Conservation (phyloP, 441 rosid species). For the Brassica balearica region DNA sequence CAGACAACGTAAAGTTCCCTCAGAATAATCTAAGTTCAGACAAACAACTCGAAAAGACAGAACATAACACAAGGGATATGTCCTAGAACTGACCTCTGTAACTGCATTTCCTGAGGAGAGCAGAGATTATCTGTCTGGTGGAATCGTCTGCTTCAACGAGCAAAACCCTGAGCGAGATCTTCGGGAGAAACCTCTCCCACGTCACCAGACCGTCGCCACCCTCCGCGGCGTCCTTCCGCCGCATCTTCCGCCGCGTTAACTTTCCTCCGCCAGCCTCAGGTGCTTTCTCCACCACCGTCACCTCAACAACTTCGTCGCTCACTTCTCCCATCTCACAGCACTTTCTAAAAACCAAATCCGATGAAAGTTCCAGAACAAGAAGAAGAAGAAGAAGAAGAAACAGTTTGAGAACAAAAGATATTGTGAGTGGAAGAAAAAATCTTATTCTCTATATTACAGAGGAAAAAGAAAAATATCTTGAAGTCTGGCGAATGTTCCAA, state of each 20-base stretch:
- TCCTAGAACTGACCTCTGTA: constrained; percentile 64
- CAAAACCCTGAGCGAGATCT: constrained; percentile 71
- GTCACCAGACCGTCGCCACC: constrained; percentile 49
- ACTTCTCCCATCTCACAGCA: constrained; percentile 41
- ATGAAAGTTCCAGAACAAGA: constrained; percentile 9
- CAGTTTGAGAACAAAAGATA: neutral
- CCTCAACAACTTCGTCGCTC: constrained; percentile 47
- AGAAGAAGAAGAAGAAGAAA: neutral
- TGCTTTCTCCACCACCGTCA: constrained; percentile 34
- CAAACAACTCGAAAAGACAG: neutral
- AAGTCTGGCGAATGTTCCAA: constrained; percentile 30
- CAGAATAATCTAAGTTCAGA: neutral
- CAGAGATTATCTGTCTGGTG: constrained; percentile 84
- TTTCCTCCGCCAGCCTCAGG: constrained; percentile 35
- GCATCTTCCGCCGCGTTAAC: constrained; percentile 32
- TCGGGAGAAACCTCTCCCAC: constrained; percentile 76
- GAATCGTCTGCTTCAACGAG: constrained; percentile 95
- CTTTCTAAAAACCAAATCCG: neutral
- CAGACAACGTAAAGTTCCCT: neutral
- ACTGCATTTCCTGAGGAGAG: constrained; percentile 86
- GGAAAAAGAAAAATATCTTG: constrained; percentile 27
- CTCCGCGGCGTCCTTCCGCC: constrained; percentile 31
- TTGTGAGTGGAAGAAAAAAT: constrained; percentile 14
- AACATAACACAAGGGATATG: too few relatives aligned
- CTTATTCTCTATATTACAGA: constrained; percentile 13